These are phyloP conservation scores for Colletotrichum cereale DNA, from an alignment of 2,329 filamentous ascomycete species.

Conservation along the genomic window DNA sequence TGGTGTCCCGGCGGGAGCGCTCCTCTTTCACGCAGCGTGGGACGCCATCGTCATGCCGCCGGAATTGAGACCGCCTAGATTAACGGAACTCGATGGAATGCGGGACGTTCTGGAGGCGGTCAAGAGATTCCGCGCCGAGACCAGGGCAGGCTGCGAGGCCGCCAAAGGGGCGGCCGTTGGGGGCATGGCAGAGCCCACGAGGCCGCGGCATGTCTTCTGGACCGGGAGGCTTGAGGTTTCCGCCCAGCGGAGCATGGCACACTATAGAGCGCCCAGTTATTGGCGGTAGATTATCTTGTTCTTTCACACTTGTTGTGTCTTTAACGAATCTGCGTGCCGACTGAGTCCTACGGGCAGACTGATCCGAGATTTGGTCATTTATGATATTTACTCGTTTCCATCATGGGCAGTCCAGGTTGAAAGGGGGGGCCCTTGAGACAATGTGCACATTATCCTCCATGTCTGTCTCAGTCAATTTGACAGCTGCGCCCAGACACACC, in stretches of 20 bases:
- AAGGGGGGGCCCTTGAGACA: conserved; percentile 3
- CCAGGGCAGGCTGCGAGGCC: conserved; percentile 47
- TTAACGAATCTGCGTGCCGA: not conserved
- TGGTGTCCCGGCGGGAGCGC: conserved; percentile 60
- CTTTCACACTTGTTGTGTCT: not conserved
- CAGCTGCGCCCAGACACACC: not conserved
- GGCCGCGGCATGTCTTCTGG: conserved; percentile 52
- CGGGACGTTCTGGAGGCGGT: conserved; percentile 58
- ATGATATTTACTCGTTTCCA: conserved; percentile 31
- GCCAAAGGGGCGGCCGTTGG: conserved; percentile 38
- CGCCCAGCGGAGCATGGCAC: conserved; percentile 38
- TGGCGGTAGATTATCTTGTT: conserved; percentile 18
- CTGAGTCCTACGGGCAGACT: not conserved
- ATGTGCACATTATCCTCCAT: not conserved
- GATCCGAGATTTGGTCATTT: conserved; percentile 26
- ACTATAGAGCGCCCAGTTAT: conserved; percentile 35
- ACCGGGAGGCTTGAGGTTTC: conserved; percentile 53
- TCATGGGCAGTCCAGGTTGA: conserved; percentile 15
- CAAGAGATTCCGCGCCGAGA: conserved; percentile 53
- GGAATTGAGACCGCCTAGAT: conserved; percentile 46
- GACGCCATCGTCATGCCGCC: conserved; percentile 58
- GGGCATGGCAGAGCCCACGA: conserved; percentile 33
- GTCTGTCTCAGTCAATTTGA: conserved; percentile 22
- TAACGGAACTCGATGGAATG: conserved; percentile 53
- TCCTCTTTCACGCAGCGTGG: conserved; percentile 67